Percentiles rank a stretch among this genome's conserved stretches.
These are phyloP conservation scores for Ophiostoma pallidulum DNA, from an alignment of 2,329 filamentous ascomycete genomes.

Conservation along the genomic window DNA sequence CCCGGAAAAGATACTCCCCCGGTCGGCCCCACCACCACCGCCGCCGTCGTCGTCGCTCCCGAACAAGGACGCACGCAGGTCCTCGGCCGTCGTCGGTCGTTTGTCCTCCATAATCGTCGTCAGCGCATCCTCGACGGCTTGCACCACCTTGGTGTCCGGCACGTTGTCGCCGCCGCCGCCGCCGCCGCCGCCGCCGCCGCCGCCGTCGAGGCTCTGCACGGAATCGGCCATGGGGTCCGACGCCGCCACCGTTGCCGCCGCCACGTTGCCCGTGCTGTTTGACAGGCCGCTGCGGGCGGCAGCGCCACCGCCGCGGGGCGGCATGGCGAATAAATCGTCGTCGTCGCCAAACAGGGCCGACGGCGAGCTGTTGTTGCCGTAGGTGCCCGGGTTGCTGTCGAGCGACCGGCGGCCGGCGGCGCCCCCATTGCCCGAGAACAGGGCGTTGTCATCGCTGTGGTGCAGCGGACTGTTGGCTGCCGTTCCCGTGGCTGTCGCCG, in stretches of 20 bases:
- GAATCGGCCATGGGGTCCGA: constrained; percentile 62
- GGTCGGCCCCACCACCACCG: constrained; percentile 33
- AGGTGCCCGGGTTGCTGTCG: constrained; percentile 36
- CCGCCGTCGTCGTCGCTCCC: constrained; percentile 39
- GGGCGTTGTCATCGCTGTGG: neutral
- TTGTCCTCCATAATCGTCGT: constrained; percentile 86
- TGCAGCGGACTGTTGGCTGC: no score
- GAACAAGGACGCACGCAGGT: constrained; percentile 59
- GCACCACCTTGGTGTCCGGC: constrained; percentile 71
- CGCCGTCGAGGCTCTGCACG: constrained; percentile 62
- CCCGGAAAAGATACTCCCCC: constrained; percentile 27
- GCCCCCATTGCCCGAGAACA: neutral
- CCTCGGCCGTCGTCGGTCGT: constrained; percentile 52
- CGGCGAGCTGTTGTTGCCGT: constrained; percentile 26
- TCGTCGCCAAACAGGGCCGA: constrained; percentile 72
- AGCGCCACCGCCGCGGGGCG: neutral
- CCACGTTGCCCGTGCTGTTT: constrained; percentile 3
- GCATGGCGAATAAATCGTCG: constrained; percentile 43
- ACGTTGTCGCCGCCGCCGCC: neutral
- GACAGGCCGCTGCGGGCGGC: neutral
- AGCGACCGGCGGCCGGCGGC: constrained; percentile 49
- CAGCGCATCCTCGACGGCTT: constrained; percentile 85
- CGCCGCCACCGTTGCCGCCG: constrained; percentile 32
- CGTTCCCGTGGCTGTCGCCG: neutral
- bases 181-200: neutral